phyloP scores from a whole-genome alignment of 352 stramenopile genomes.

The Aphanomyces cochlioides region DNA sequence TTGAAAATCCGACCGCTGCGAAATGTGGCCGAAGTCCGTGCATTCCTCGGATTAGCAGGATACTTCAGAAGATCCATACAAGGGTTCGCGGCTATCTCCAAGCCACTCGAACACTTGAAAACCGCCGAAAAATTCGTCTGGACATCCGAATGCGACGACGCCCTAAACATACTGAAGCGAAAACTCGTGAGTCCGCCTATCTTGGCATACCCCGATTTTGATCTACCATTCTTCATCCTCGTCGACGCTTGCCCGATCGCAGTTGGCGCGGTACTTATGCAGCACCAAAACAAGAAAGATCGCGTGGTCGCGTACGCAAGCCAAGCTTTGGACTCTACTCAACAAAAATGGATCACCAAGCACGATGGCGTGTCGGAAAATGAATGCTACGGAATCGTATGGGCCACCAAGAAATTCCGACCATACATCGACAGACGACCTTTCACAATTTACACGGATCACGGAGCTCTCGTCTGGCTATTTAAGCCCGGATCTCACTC shows the following conservation, averaged over 20 bases:
- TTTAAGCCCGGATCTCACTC: neutral
- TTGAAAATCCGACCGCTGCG: neutral
- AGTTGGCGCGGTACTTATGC: neutral
- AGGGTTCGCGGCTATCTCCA: neutral
- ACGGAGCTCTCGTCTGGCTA: neutral
- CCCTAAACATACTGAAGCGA: neutral
- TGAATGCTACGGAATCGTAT: neutral
- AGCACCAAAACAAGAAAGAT: neutral
- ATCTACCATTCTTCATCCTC: neutral
- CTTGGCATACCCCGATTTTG: neutral
- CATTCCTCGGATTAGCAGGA: neutral
- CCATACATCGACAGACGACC: neutral
- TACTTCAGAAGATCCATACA: neutral
- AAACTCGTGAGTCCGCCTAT: neutral
- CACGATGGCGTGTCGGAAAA: neutral
- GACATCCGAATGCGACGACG: neutral
- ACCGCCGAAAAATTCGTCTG: too few relatives aligned
- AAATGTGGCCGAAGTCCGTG: neutral
- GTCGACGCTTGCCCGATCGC: neutral
- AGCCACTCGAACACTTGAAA: neutral
- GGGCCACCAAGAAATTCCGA: neutral
- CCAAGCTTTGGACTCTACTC: neutral
- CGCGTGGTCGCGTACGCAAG: neutral
- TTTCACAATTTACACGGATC: neutral
- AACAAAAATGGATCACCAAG: conserved; percentile 1